Conservation (phyloP, 495 filamentous ascomycete genomes). For the Lichenothelia convexa region DNA sequence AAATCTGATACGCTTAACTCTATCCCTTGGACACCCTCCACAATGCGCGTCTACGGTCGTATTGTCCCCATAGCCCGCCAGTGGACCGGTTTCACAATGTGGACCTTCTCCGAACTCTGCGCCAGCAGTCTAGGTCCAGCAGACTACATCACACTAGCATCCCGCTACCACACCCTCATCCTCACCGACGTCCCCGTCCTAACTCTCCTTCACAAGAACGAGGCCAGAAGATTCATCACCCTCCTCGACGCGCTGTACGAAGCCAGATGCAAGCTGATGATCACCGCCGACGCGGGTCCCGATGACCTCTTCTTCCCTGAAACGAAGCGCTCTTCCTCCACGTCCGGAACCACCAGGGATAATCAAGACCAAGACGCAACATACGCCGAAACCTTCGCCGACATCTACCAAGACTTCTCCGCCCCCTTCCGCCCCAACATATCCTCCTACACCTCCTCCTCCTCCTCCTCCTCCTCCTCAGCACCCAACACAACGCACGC, state of each 20-base stretch:
- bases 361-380: slow-evolving; percentile 27
- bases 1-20: not conserved
- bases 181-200: slow-evolving; percentile 40
- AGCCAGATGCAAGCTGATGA: slow-evolving; percentile 42
- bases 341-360: slow-evolving; percentile 3
- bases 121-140: slow-evolving; percentile 39
- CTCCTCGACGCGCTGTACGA: slow-evolving; percentile 56
- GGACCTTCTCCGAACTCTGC: slow-evolving; percentile 44
- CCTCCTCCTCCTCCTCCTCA: slow-evolving; percentile 10
- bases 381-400: slow-evolving; percentile 48
- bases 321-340: slow-evolving; percentile 1
- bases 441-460: slow-evolving; percentile 29
- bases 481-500: slow-evolving; percentile 14
- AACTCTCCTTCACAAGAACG: slow-evolving; percentile 42
- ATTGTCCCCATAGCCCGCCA: slow-evolving; percentile 32
- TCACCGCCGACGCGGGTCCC: slow-evolving; percentile 37
- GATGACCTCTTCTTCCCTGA: slow-evolving; percentile 57
- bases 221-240: slow-evolving; percentile 53
- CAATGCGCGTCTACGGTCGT: slow-evolving; percentile 41
- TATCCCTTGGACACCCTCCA: slow-evolving; percentile 28
- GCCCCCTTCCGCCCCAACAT: slow-evolving; percentile 57
- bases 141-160: slow-evolving; percentile 55
- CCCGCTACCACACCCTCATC: slow-evolving; percentile 49
- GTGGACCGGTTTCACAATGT: slow-evolving; percentile 28
- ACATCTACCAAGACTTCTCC: slow-evolving; percentile 49